Conservation (phyloP, 2,329 filamentous ascomycete genomes). For the Daldinia eschscholtzii region DNA sequence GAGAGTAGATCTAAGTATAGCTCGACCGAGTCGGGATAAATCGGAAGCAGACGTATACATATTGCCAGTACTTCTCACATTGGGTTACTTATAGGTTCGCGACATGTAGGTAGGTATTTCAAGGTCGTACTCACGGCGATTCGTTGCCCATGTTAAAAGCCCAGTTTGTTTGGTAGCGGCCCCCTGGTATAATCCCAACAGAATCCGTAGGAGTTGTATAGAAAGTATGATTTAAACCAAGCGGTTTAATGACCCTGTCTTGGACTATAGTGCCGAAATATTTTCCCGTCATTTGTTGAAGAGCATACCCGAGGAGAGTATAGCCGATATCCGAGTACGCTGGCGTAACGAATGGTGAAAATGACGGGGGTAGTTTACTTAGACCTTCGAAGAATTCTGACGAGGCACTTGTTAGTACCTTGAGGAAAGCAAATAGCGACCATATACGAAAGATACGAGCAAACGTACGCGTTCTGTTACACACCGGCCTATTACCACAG, state of each 20-base stretch:
- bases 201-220: slow-evolving; percentile 50
- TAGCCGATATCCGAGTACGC: slow-evolving; percentile 57
- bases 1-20: slow-evolving; percentile 51
- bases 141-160: slow-evolving; percentile 51
- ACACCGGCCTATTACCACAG: slow-evolving; percentile 51
- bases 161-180: slow-evolving; percentile 51
- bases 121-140: slow-evolving; percentile 46
- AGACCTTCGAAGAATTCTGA: slow-evolving; percentile 52
- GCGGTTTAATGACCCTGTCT: slow-evolving; percentile 51
- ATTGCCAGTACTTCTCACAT: slow-evolving; percentile 50
- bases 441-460: slow-evolving; percentile 16
- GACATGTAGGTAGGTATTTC: not conserved
- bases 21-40: slow-evolving; percentile 50
- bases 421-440: not conserved
- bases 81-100: not conserved
- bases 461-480: slow-evolving; percentile 48
- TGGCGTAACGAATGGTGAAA: slow-evolving; percentile 53
- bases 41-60: slow-evolving; percentile 53
- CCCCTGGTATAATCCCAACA: slow-evolving; percentile 54
- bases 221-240: slow-evolving; percentile 53
- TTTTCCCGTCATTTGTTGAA: slow-evolving; percentile 54
- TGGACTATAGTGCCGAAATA: slow-evolving; percentile 51
- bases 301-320: slow-evolving; percentile 54
- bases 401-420: slow-evolving; percentile 6
- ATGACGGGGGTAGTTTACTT: slow-evolving; percentile 50